Base-by-base conservation (phyloP, 1,284 basidiomycete genomes). In the Cryptococcus jaspeensis region DNA sequence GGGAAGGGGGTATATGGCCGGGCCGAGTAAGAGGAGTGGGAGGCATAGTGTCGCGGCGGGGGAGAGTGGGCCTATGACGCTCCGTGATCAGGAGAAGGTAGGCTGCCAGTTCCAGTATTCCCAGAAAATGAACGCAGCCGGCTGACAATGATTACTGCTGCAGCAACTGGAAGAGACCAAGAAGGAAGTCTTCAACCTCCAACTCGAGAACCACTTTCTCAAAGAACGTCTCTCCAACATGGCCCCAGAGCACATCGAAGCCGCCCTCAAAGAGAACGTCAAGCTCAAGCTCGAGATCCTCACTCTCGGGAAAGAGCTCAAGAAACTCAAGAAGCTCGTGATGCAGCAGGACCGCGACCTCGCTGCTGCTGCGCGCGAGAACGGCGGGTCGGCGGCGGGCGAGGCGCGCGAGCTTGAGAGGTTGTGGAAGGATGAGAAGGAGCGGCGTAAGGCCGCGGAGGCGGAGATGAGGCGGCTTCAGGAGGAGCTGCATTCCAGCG, bases 21-120 rank as follows among this genome's bases (percentile, higher is more conserved):
- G 70, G 25, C 59, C 66, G 35, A 71, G 65, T 57, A 65, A 63
- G 53, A 52, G 71, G n/a, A 65, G 60, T 42, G 75, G 74, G n/a
- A 63, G 75, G 52, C 73, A 77, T 59, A 76, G 73, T 51, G 71
- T 70, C 3, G 75, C 73, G 15, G 62, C 66, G 4, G 61, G 58
- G 16, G 68, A 71, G 40, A 65, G 52, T 48, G 71, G 56, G 59
- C 67, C 68, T 20, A 67, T 95, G 64, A 94, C 92, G 0, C 81
- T 97, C 15, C 82, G 92, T 9, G 93, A 96, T 74, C 93, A 97
- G 74, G 92, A 96, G 78, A 93, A 96, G 84, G 92, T 92, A 67
- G 56, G 82, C 76, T 35, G 40, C 40, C 43, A n/a, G n/a, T n/a
- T n/a, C n/a, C n/a, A 35, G n/a, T n/a, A n/a, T n/a, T n/a, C n/a